These are phyloP conservation scores for Phytopythium chamaehyphon DNA, from an alignment of 352 stramenopile genomes.

Conservation along the genomic window DNA sequence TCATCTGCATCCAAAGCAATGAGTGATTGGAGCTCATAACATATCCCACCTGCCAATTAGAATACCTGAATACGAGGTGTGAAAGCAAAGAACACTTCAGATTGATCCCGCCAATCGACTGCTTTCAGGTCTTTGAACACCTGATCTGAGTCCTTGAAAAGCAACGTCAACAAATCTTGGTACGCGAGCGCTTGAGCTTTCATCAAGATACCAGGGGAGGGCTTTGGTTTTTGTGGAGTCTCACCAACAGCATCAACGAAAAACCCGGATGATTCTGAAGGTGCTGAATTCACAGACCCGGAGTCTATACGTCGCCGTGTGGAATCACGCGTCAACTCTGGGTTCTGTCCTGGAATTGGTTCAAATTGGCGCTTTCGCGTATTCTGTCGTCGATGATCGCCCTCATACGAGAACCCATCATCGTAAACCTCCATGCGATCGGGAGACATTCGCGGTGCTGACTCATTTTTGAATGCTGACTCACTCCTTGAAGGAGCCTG, in stretches of 20 bases:
- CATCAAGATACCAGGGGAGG: slow-evolving; percentile 26
- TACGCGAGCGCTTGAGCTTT: slow-evolving; percentile 52
- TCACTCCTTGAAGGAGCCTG: too few species aligned
- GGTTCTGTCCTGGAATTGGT: not conserved
- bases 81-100: slow-evolving; percentile 11
- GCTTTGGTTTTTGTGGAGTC: slow-evolving; percentile 11
- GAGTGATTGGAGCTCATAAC: too few species aligned
- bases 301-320: slow-evolving; percentile 2
- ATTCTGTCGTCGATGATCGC: not conserved
- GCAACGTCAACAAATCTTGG: slow-evolving; percentile 47
- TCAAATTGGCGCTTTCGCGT: not conserved
- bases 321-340: not conserved
- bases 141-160: slow-evolving; percentile 43
- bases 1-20: slow-evolving; percentile 14
- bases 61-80: slow-evolving; percentile 25
- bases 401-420: too few species aligned
- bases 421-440: too few species aligned
- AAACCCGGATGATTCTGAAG: slow-evolving; percentile 18
- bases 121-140: slow-evolving; percentile 24
- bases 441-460: too few species aligned
- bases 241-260: slow-evolving; percentile 51
- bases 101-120: slow-evolving; percentile 36
- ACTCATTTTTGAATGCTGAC: too few species aligned
- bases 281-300: not conserved
- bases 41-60: too few species aligned